Evolutionary conservation across 148 eudicot species (phyloP).

Genomic region (Rhododendron ferrugineum): DNA sequence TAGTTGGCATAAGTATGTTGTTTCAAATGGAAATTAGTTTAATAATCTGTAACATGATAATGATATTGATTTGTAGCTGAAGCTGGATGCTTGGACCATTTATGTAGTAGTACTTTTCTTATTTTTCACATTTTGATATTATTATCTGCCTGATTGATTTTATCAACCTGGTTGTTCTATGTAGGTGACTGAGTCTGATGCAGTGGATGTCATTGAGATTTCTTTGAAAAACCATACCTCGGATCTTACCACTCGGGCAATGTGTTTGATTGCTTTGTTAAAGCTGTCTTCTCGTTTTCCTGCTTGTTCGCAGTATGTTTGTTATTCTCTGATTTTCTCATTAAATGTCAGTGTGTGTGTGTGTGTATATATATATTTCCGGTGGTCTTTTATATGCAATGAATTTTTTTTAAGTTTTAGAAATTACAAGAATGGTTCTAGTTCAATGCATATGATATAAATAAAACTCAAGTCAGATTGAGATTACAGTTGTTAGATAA

Average conservation of each 20-base stretch:
- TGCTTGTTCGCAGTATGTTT: slow-evolving; percentile 74
- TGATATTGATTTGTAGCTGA: not conserved
- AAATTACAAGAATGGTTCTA: not conserved
- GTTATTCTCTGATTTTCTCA: slow-evolving; percentile 10
- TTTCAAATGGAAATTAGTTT: not conserved
- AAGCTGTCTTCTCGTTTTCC: slow-evolving; percentile 96
- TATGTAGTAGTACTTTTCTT: not conserved
- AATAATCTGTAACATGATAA: not conserved
- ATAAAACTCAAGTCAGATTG: not conserved
- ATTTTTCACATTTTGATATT: not conserved
- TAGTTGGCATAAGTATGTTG: not conserved
- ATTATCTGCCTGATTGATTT: not conserved
- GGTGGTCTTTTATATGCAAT: not conserved
- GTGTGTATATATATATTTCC: not conserved
- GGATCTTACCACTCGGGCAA: slow-evolving; percentile 76
- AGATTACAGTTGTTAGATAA: not conserved
- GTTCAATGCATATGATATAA: not conserved
- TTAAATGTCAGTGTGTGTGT: not conserved
- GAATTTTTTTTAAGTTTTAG: not conserved
- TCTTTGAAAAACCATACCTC: slow-evolving; percentile 61
- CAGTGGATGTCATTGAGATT: slow-evolving; percentile 74
- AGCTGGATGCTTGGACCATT: not conserved
- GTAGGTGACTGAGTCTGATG: slow-evolving; percentile 94
- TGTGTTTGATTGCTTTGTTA: slow-evolving; percentile 85
- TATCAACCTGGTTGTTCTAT: slow-evolving; percentile 16